Percentiles rank a stretch among this genome's conserved stretches.
These are phyloP conservation scores for Scheffersomyces lignicola DNA, from an alignment of 1,139 yeast species.

Conservation along the genomic window DNA sequence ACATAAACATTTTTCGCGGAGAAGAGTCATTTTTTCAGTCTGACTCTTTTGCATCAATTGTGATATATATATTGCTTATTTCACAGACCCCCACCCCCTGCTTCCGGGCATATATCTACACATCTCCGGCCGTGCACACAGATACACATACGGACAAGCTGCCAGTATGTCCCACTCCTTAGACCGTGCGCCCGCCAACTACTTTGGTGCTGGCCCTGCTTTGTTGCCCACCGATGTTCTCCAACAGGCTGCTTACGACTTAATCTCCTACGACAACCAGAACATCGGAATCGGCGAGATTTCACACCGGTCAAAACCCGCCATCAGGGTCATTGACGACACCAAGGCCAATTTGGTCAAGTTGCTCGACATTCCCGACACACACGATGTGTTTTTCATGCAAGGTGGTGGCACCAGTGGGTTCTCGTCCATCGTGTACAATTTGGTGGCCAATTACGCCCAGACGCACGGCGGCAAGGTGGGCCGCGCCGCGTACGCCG, in stretches of 20 bases:
- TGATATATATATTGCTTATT: too few relatives aligned
- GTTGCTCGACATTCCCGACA: conserved; percentile 76
- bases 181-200: conserved; percentile 71
- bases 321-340: conserved; percentile 70
- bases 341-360: conserved; percentile 67
- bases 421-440: conserved; percentile 83
- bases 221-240: conserved; percentile 79
- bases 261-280: conserved; percentile 63
- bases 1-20: too few relatives aligned
- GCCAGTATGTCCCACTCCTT: too few relatives aligned
- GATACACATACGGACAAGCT: conserved; percentile 4
- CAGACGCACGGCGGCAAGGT: conserved; percentile 58
- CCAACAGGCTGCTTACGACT: conserved; percentile 83
- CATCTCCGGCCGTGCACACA: too few relatives aligned
- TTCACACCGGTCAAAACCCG: conserved; percentile 89
- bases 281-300: conserved; percentile 94
- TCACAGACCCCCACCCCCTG: too few relatives aligned
- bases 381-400: conserved; percentile 89
- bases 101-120: too few relatives aligned
- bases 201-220: conserved; percentile 99
- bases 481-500: conserved; percentile 83
- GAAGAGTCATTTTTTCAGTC: too few relatives aligned
- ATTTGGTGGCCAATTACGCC: conserved; percentile 74
- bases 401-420: conserved; percentile 99
- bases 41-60: too few relatives aligned